Conservation (phyloP, 371 early-diverging fungal genomes). For the Lichtheimia corymbifera region DNA sequence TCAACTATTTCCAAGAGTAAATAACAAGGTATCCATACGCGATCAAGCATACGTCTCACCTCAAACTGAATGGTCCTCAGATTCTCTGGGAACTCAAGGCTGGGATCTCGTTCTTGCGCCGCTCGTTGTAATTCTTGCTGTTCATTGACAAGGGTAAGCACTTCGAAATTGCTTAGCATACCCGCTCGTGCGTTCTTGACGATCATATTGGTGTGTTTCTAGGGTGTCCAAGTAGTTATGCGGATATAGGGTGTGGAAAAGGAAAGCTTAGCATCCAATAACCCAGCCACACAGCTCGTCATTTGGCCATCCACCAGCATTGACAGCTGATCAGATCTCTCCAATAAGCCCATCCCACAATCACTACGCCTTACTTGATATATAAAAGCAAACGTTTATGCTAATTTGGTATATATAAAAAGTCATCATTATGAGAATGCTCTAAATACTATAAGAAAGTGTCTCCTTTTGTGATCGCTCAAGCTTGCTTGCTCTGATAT, state of each 20-base stretch:
- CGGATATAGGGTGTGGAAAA: not conserved
- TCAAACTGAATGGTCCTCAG: constrained; percentile 65
- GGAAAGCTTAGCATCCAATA: not conserved
- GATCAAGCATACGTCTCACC: constrained; percentile 24
- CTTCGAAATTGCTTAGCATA: constrained; percentile 66
- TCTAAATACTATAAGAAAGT: constrained; percentile 3
- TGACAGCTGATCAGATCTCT: no score
- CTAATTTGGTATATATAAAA: no score
- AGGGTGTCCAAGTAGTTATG: not conserved
- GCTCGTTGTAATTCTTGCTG: constrained; percentile 43
- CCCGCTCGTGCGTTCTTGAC: constrained; percentile 55
- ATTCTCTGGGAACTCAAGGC: constrained; percentile 55
- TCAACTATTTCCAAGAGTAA: constrained; percentile 26
- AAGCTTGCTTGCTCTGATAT: constrained; percentile 61
- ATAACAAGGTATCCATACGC: not conserved
- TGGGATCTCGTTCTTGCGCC: constrained; percentile 23
- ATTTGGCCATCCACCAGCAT: no score
- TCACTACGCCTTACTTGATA: not conserved
- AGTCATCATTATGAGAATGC: not conserved
- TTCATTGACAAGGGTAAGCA: constrained; percentile 53
- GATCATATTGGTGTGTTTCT: constrained; percentile 36
- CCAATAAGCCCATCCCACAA: not conserved
- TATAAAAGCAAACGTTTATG: constrained; percentile 20
- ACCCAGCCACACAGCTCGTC: no score
- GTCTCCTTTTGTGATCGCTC: constrained; percentile 52